Evolutionary conservation across 2,329 filamentous ascomycete species (phyloP), one percentile per base, ranked within the genome.

Genomic region (Sphaerostilbella broomeana): DNA sequence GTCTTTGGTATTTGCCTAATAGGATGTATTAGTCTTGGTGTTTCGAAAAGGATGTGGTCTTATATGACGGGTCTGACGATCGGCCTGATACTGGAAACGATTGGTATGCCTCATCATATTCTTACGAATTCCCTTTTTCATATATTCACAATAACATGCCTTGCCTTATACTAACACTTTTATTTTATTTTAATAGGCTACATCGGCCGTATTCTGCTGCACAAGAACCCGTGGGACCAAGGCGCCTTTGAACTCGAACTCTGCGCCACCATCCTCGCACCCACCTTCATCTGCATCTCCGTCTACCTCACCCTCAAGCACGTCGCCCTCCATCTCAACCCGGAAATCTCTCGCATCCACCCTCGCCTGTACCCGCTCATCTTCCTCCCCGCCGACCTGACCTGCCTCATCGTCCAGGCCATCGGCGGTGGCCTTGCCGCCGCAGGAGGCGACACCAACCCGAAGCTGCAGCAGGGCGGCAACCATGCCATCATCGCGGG

Each of bases 261-360:
- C 55, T 69, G 68, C 59, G 64, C 68, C 58, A 74, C 78, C 60
- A 73, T 77, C 57, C 65, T 77, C 35, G 72, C 64, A n/a, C 73
- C 73, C 3, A 75, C 77, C 20, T 67, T 81, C 43, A 64, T 80
- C 58, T 77, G 75, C 58, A 74, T 77, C 47, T 70, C 68, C 52
- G 72, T 81, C 57, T 82, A 81, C 62, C 69, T 82, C 18, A 79
- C 73, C 4, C 70, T 81, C 43, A 77, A 79, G 56, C 76, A 79
- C 63, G 57, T 75, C 47, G 66, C 70, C 42, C 59, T 73, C 22
- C 58, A 65, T 32, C 62, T 76, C 45, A 65, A 62, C 56, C 67
- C 73, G 7, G 29, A 48, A 25, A 61, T 74, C 38, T 76, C 73
- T n/a, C 68, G 70, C 46, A 51, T 78, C 41, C 62, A 62, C 4